These are phyloP conservation scores for Fraxinus cuspidata DNA, from an alignment of 257 asterid genomes.

Conservation along the genomic window DNA sequence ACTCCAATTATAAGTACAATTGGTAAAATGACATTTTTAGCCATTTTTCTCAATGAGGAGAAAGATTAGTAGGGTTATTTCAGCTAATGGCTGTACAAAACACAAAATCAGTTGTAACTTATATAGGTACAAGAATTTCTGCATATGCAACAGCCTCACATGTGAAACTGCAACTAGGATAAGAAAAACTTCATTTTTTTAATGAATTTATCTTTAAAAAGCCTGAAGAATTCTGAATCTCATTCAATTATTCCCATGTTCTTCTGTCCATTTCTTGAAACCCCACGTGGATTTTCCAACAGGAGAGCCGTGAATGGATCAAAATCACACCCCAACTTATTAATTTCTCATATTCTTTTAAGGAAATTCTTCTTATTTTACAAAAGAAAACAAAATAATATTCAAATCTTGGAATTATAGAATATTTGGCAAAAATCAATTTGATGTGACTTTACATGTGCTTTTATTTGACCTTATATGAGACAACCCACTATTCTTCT, in stretches of 20 bases:
- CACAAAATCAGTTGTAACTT: neutral
- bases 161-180: neutral
- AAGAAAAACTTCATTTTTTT: no score
- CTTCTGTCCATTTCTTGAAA: neutral
- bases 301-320: slow-evolving; percentile 40
- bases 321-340: slow-evolving; percentile 22
- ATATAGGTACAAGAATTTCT: neutral
- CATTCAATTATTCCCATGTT: neutral
- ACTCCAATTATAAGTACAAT: slow-evolving; percentile 32
- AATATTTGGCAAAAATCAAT: slow-evolving; percentile 16
- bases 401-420: slow-evolving; percentile 9
- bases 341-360: slow-evolving; percentile 27
- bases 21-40: slow-evolving; percentile 19
- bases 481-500: slow-evolving; percentile 28
- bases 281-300: slow-evolving; percentile 35
- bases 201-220: neutral
- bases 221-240: neutral
- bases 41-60: slow-evolving; percentile 29
- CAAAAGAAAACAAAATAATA: slow-evolving; percentile 1
- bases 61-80: neutral
- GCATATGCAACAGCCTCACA: neutral
- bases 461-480: slow-evolving; percentile 26
- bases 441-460: slow-evolving; percentile 37
- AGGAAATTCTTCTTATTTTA: slow-evolving; percentile 23
- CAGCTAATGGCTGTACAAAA: neutral